A percentile compares a stretch with the other conserved stretches of the same genome.
These are phyloP conservation scores for Penicillium alfredii DNA, from an alignment of 495 filamentous ascomycete species.

Conservation along the genomic window DNA sequence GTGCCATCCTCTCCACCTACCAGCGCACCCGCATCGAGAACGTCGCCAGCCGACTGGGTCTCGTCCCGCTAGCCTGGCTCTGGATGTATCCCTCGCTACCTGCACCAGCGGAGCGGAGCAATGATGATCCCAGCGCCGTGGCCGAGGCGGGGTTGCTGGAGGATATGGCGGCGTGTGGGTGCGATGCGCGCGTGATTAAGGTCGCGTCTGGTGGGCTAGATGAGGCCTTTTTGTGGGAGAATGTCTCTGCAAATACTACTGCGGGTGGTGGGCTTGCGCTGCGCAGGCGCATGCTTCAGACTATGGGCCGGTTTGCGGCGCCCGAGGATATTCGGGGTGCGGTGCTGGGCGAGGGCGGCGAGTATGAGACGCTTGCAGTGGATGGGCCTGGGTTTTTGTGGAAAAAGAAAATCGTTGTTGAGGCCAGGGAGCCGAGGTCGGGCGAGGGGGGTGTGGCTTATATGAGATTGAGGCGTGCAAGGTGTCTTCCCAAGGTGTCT, in stretches of 20 bases:
- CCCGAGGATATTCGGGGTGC: slow-evolving; percentile 54
- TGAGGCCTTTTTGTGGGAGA: slow-evolving; percentile 73
- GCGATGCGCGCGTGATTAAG: slow-evolving; percentile 87
- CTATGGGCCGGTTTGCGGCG: slow-evolving; percentile 60
- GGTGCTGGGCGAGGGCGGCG: slow-evolving; percentile 85
- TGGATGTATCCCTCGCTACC: slow-evolving; percentile 86
- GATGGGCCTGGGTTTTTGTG: slow-evolving; percentile 70
- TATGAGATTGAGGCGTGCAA: slow-evolving; percentile 54
- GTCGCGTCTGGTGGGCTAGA: slow-evolving; percentile 87
- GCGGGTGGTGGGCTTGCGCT: slow-evolving; percentile 31
- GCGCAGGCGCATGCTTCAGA: slow-evolving; percentile 50
- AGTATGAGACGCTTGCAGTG: slow-evolving; percentile 90
- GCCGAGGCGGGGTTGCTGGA: slow-evolving; percentile 51
- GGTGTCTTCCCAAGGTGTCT: slow-evolving; percentile 44
- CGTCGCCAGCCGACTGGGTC: slow-evolving; percentile 67
- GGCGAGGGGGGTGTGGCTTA: slow-evolving; percentile 70
- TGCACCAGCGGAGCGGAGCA: slow-evolving; percentile 20
- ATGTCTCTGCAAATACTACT: slow-evolving; percentile 56
- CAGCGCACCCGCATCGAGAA: slow-evolving; percentile 92
- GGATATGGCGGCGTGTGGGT: slow-evolving; percentile 71
- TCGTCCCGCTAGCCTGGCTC: slow-evolving; percentile 76
- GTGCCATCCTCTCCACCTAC: slow-evolving; percentile 90
- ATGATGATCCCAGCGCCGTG: slow-evolving; percentile 21
- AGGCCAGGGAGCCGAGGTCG: slow-evolving; percentile 45
- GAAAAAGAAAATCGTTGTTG: slow-evolving; percentile 62